These are phyloP conservation scores for Plenodomus biglobosus DNA, from an alignment of 2,329 filamentous ascomycete genomes.

Conservation along the genomic window DNA sequence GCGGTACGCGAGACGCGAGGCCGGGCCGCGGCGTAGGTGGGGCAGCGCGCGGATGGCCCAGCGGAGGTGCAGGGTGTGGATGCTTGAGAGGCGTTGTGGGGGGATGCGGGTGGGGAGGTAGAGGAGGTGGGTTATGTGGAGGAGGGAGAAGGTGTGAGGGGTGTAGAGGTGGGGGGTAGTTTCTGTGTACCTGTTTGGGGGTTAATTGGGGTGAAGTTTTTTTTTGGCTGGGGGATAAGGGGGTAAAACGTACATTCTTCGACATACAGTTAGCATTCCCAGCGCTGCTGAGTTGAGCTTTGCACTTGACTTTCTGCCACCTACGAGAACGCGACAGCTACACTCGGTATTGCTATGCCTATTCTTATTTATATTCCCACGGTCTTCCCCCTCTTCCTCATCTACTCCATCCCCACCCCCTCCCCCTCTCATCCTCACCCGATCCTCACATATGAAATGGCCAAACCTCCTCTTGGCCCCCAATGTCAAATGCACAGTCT, in stretches of 20 bases:
- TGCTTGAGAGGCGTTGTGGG: conserved; percentile 30
- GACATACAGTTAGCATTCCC: conserved; percentile 26
- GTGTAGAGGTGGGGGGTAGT: conserved; percentile 33
- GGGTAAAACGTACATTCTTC: conserved; percentile 28
- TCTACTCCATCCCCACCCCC: conserved; percentile 6
- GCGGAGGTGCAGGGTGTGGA: conserved; percentile 33
- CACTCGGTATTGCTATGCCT: conserved; percentile 28
- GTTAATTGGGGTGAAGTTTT: not conserved
- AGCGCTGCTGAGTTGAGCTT: conserved; percentile 15
- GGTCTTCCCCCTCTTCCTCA: too few species aligned
- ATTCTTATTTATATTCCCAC: too few species aligned
- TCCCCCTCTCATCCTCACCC: not conserved
- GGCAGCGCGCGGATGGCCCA: conserved; percentile 41
- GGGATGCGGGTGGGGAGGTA: conserved; percentile 35
- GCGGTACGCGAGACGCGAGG: conserved; percentile 31
- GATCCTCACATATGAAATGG: conserved; percentile 36
- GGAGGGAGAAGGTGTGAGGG: conserved; percentile 36
- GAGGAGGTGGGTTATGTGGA: conserved; percentile 39
- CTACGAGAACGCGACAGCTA: conserved; percentile 33
- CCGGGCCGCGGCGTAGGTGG: conserved; percentile 28
- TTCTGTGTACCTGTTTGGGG: conserved; percentile 33
- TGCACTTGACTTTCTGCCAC: conserved; percentile 22
- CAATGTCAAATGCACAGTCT: conserved; percentile 36
- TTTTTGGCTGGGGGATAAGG: not conserved
- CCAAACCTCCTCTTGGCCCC: conserved; percentile 33